These are phyloP conservation scores for Furcasterigmium sp. DNA, from an alignment of 2,329 filamentous ascomycete species.

Conservation along the genomic window DNA sequence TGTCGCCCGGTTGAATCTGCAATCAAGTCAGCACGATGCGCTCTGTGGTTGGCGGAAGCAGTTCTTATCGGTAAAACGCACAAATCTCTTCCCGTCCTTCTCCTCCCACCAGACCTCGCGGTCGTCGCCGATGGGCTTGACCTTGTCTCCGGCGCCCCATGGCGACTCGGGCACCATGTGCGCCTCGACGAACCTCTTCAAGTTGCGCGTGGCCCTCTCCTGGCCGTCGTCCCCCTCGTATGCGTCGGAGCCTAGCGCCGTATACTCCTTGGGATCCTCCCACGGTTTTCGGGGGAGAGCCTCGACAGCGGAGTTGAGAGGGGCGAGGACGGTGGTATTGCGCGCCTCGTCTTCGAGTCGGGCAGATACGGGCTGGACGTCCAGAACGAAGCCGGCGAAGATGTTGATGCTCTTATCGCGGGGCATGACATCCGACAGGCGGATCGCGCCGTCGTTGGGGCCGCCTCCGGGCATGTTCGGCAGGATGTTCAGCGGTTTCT, in stretches of 20 bases:
- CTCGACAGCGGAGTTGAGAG: slow-evolving; percentile 77
- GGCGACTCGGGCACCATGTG: slow-evolving; percentile 74
- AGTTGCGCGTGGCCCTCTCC: slow-evolving; percentile 70
- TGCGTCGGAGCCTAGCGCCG: slow-evolving; percentile 57
- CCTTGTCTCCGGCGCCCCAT: slow-evolving; percentile 65
- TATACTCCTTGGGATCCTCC: slow-evolving; percentile 73
- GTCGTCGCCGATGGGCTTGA: slow-evolving; percentile 58
- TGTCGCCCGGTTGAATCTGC: slow-evolving; percentile 71
- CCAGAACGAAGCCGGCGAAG: slow-evolving; percentile 76
- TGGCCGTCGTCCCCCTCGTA: slow-evolving; percentile 73
- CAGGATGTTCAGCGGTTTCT: slow-evolving; percentile 11
- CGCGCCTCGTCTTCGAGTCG: slow-evolving; percentile 61
- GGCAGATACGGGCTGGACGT: slow-evolving; percentile 62
- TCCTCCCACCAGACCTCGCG: slow-evolving; percentile 79
- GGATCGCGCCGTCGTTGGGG: slow-evolving; percentile 41
- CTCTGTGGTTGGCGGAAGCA: too few species aligned
- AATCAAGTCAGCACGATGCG: slow-evolving; percentile 1
- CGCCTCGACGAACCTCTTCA: slow-evolving; percentile 76
- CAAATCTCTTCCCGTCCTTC: slow-evolving; percentile 60
- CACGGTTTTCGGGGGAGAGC: slow-evolving; percentile 78
- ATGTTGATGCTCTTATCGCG: slow-evolving; percentile 74
- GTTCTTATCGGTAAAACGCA: slow-evolving; percentile 32
- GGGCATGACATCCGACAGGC: slow-evolving; percentile 80
- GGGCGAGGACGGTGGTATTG: slow-evolving; percentile 84
- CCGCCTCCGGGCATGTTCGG: slow-evolving; percentile 17